Evolutionary conservation across 495 filamentous ascomycete species (phyloP).

Genomic region (Clohesyomyces aquaticus): DNA sequence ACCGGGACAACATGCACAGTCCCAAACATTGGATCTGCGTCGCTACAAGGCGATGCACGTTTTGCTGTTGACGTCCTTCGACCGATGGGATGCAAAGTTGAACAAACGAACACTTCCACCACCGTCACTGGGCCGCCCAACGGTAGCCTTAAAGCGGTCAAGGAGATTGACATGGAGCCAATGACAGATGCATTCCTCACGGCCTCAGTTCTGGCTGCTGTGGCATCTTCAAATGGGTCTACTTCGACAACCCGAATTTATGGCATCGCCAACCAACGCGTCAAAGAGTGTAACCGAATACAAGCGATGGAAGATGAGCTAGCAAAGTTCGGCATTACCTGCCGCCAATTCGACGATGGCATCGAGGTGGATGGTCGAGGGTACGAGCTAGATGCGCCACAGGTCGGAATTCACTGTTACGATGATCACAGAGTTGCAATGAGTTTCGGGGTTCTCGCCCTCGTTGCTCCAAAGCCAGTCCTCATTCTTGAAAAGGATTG

Average conservation of each 20-base stretch:
- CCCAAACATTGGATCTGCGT: conserved; percentile 90
- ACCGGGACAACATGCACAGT: conserved; percentile 93
- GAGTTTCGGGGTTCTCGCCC: conserved; percentile 92
- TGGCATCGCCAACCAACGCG: conserved; percentile 97
- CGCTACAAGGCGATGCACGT: conserved; percentile 91
- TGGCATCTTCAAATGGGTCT: conserved; percentile 64
- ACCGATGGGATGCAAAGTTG: conserved; percentile 92
- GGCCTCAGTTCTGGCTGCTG: conserved; percentile 89
- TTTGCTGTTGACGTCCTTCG: conserved; percentile 89
- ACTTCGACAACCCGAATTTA: conserved; percentile 74
- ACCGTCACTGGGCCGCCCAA: conserved; percentile 86
- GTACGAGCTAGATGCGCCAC: conserved; percentile 50
- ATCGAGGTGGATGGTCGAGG: conserved; percentile 58
- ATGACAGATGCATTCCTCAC: conserved; percentile 99
- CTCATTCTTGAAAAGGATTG: conserved; percentile 88
- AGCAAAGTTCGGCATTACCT: conserved; percentile 90
- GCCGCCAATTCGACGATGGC: conserved; percentile 87
- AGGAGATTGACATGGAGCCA: conserved; percentile 93
- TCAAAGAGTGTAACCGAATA: conserved; percentile 98
- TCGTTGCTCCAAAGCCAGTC: conserved; percentile 72
- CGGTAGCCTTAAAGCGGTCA: conserved; percentile 69
- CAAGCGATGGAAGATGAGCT: conserved; percentile 94
- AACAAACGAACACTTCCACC: conserved; percentile 82
- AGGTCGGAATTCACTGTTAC: conserved; percentile 82
- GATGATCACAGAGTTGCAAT: conserved; percentile 98